Evolutionary conservation across 1,284 basidiomycete species (phyloP), one percentile per base, ranked within the genome.

Genomic region (Ceratorhiza oryzae-sativae): DNA sequence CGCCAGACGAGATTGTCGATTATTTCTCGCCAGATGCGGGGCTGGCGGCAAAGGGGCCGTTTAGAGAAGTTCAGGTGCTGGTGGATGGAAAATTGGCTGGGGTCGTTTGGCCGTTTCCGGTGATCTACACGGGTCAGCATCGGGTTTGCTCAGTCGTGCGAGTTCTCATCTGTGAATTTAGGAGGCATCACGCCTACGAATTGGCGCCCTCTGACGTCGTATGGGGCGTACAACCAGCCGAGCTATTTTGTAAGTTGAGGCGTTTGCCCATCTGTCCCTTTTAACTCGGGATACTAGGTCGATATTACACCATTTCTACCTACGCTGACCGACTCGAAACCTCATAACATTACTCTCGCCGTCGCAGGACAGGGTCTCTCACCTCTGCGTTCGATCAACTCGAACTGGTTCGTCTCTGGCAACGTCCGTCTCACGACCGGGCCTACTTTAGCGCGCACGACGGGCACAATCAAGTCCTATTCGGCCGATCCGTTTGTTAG

Each of bases 131-230:
- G 1, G 72, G 62, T 67, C 18, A 23, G 62, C n/a, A n/a, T 65
- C 27, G 42, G 2, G 9, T 18, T n/a, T 32, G 5, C n/a, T n/a
- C 1, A 18, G 20, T 8, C 23, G n/a, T 30, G 1, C 10, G 9
- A 8, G 15, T 13, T n/a, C 25, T 23, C 20, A 18, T 5, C 46
- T 53, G 34, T 46, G 1, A 36, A 1, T 12, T 27, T 53, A 72
- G 76, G 76, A 13, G 75, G 76, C 0, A 73, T 76, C 8, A 74
- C 74, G 4, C 76, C 75, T 5, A 58, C 73, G 0, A 73, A 75
- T 13, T 77, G 76, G 75, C 74, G 76, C 1, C 76, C 76, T 3
- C 51, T 77, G 13, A 72, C 75, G 8, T 72, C 75, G 10, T 74
- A 73, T 8, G 71, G 76, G 23, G 75, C 76, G 1, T 76, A 73